These are phyloP conservation scores for Acer saccharum DNA, from an alignment of 345 rosid species.

Conservation along the genomic window DNA sequence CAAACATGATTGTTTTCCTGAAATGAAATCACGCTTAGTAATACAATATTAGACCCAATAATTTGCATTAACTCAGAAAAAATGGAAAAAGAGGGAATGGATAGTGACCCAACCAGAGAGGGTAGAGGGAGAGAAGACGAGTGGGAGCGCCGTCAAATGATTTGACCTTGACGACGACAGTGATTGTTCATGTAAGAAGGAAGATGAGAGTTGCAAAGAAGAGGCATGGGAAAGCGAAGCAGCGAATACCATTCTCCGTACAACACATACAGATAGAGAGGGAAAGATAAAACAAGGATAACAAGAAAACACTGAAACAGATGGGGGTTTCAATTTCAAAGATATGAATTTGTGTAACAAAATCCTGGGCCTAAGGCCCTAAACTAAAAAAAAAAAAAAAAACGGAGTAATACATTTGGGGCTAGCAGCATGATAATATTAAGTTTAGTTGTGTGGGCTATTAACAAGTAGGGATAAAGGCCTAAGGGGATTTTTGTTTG, in stretches of 20 bases:
- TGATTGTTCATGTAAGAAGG: constrained; percentile 32
- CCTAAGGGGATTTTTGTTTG: no score
- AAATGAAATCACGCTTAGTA: constrained; percentile 6
- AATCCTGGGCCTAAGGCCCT: no score
- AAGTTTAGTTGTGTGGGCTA: no score
- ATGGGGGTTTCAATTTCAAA: no score
- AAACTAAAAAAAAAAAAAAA: no score
- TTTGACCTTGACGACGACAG: constrained; percentile 32
- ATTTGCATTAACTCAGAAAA: background rate
- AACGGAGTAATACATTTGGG: no score
- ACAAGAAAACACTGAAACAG: background rate
- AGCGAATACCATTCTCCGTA: constrained; percentile 46
- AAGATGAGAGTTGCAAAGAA: constrained; percentile 35
- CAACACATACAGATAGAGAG: background rate
- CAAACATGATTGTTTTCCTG: constrained; percentile 33
- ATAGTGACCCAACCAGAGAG: constrained; percentile 39
- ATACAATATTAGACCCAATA: background rate
- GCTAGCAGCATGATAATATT: no score
- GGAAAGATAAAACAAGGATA: constrained; percentile 3
- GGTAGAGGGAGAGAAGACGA: constrained; percentile 38
- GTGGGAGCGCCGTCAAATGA: constrained; percentile 37
- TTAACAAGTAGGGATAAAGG: no score
- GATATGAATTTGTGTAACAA: no score
- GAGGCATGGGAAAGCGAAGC: constrained; percentile 39
- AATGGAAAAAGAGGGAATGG: constrained; percentile 4